These are phyloP conservation scores for Cubamyces sp. DNA, from an alignment of 768 basidiomycete genomes.

Conservation along the genomic window DNA sequence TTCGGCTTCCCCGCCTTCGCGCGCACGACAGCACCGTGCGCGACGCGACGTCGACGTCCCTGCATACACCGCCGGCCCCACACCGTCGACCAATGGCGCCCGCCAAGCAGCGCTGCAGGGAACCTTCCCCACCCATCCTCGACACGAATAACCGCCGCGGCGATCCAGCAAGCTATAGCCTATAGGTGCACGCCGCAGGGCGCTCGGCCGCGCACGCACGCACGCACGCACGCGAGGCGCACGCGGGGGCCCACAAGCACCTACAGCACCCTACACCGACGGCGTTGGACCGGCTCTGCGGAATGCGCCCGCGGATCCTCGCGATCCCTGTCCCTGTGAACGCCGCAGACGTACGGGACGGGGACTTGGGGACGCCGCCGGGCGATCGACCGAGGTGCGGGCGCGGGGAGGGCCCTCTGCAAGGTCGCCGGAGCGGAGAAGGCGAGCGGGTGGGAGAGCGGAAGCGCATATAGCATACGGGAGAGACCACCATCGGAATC, in stretches of 20 bases:
- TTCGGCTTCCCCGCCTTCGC: too few species aligned
- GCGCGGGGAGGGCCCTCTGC: too few species aligned
- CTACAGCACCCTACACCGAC: slow-evolving; percentile 6
- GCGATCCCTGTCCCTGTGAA: background rate
- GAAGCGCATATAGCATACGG: background rate
- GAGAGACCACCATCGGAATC: background rate
- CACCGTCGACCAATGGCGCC: background rate
- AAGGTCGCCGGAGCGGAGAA: too few species aligned
- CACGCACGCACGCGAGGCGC: background rate
- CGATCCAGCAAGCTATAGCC: too few species aligned
- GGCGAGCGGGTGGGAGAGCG: background rate
- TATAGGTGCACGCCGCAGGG: too few species aligned
- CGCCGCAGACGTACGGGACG: background rate
- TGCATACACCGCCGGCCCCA: too few species aligned
- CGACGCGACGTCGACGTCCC: too few species aligned
- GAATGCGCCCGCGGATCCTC: background rate
- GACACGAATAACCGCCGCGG: background rate
- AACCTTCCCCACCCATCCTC: background rate
- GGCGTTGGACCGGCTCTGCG: background rate
- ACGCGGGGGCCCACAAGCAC: slow-evolving; percentile 16
- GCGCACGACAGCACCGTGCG: too few species aligned
- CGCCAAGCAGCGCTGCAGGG: background rate
- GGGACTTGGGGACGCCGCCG: background rate
- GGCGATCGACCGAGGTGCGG: background rate
- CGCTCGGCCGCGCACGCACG: background rate